Evolutionary conservation across 208 protist species (phyloP).

Genomic region (Angomonas ambiguus): DNA sequence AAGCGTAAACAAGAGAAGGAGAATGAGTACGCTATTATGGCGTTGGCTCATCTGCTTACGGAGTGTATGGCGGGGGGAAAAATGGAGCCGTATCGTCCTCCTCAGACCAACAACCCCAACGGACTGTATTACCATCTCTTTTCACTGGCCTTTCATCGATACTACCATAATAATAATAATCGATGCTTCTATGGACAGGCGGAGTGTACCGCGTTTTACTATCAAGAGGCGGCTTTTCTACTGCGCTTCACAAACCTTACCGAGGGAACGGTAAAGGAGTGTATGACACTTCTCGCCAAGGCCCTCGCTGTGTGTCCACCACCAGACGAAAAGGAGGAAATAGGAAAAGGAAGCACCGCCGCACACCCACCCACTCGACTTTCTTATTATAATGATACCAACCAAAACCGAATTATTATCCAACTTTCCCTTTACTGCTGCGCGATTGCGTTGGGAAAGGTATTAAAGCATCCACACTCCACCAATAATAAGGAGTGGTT

Average conservation of each 20-base stretch:
- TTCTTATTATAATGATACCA: not conserved
- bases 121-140: constrained; percentile 43
- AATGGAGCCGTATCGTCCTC: not conserved
- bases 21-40: not conserved
- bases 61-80: too few relatives aligned
- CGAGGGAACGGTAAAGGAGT: constrained; percentile 32
- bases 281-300: constrained; percentile 43
- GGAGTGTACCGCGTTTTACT: constrained; percentile 71
- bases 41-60: not conserved
- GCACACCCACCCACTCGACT: too few relatives aligned
- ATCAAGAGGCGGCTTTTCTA: constrained; percentile 48
- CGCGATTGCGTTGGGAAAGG: constrained; percentile 28
- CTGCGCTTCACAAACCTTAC: constrained; percentile 31
- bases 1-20: not conserved
- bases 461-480: constrained; percentile 13
- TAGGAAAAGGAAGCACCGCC: too few relatives aligned
- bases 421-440: not conserved
- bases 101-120: constrained; percentile 11
- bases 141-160: constrained; percentile 51
- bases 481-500: constrained; percentile 6
- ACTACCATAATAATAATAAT: too few relatives aligned
- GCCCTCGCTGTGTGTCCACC: constrained; percentile 48
- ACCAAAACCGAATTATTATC: not conserved
- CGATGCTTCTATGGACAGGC: constrained; percentile 33
- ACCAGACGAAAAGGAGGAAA: too few relatives aligned